Evolutionary conservation across 2,329 filamentous ascomycete species (phyloP).

Genomic region (Fusarium neocosmosporiellum): DNA sequence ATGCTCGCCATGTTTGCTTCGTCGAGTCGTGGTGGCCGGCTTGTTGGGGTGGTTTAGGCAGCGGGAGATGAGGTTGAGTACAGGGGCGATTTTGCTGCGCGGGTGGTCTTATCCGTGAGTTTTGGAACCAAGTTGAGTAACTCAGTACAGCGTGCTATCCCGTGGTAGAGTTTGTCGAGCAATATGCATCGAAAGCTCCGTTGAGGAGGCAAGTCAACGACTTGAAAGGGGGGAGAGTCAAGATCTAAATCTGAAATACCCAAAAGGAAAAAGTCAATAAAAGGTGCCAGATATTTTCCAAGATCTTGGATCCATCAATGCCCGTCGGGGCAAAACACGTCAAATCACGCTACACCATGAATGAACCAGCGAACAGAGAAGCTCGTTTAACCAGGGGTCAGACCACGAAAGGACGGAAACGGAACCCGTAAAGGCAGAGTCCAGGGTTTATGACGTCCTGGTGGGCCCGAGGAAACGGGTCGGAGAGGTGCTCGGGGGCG

Average conservation of each 20-base stretch:
- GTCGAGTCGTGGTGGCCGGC: background rate
- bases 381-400: background rate
- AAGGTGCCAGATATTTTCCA: background rate
- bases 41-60: background rate
- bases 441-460: background rate
- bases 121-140: background rate
- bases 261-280: background rate
- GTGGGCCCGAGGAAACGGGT: background rate
- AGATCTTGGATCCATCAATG: constrained; percentile 1
- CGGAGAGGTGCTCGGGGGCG: background rate
- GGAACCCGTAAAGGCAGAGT: background rate
- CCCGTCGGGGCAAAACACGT: background rate
- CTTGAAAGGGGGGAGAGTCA: background rate
- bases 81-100: background rate
- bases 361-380: background rate
- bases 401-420: background rate
- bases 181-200: background rate
- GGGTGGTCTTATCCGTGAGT: background rate
- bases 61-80: background rate
- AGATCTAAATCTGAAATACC: constrained; percentile 1
- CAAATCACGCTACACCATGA: constrained; percentile 7
- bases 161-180: background rate
- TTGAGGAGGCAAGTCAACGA: background rate
- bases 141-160: background rate
- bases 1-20: constrained; percentile 12